These are phyloP conservation scores for Polyplosphaeria fusca DNA, from an alignment of 495 filamentous ascomycete species.

Conservation along the genomic window DNA sequence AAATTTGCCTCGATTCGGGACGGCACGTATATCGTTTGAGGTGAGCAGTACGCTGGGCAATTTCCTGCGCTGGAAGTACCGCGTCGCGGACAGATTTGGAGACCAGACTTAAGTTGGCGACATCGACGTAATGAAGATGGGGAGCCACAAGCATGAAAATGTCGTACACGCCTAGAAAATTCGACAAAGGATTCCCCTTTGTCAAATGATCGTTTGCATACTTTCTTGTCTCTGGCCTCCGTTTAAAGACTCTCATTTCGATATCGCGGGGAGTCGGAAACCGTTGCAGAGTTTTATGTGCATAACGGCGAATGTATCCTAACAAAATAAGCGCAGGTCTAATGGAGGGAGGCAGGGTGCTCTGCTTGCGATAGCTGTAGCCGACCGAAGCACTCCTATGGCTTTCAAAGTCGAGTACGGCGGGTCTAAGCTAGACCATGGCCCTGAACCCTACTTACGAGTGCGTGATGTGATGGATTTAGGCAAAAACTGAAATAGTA, in stretches of 20 bases:
- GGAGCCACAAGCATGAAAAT: conserved; percentile 21
- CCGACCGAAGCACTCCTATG: too few species aligned
- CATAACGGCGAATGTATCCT: conserved; percentile 18
- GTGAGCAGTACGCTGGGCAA: conserved; percentile 9
- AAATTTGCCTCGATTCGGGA: not conserved
- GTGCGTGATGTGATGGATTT: conserved; percentile 10
- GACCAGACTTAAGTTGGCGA: conserved; percentile 20
- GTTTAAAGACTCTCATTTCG: not conserved
- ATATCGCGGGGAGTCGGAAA: not conserved
- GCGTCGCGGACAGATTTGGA: conserved; percentile 26
- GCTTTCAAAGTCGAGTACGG: too few species aligned
- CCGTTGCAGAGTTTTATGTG: conserved; percentile 8
- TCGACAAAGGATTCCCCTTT: conserved; percentile 3
- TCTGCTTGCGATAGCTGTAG: too few species aligned
- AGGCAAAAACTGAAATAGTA: conserved; percentile 21
- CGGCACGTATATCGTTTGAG: conserved; percentile 25
- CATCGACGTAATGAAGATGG: conserved; percentile 27
- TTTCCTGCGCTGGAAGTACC: conserved; percentile 19
- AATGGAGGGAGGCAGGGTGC: too few species aligned
- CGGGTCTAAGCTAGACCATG: too few species aligned
- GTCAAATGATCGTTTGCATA: not conserved
- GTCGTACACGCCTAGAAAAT: conserved; percentile 31
- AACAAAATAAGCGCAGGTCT: too few species aligned
- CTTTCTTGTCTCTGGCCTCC: not conserved
- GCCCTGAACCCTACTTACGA: too few species aligned